These are phyloP conservation scores for Xylaria sp. DNA, from an alignment of 2,329 filamentous ascomycete genomes.

Conservation along the genomic window DNA sequence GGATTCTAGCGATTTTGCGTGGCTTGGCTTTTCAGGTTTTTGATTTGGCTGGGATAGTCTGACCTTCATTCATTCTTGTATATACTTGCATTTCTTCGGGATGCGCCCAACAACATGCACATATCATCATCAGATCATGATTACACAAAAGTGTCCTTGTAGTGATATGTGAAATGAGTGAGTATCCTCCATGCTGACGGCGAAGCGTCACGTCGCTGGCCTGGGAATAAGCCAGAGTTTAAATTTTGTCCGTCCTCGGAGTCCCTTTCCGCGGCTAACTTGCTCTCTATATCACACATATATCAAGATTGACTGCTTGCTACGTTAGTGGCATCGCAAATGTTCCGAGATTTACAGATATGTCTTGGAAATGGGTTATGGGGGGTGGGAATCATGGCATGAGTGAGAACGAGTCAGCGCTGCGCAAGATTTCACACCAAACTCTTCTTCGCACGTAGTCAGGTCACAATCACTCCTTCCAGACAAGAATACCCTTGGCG, in stretches of 20 bases:
- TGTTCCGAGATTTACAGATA: not conserved
- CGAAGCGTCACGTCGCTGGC: not conserved
- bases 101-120: constrained; percentile 28
- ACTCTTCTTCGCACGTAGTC: not conserved
- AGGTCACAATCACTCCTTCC: constrained; percentile 36
- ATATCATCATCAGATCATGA: constrained; percentile 24
- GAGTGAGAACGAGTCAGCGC: not conserved
- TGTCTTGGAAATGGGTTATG: not conserved
- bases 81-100: constrained; percentile 35
- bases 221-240: not conserved
- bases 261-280: not conserved
- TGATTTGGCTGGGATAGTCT: constrained; percentile 3
- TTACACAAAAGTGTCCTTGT: not conserved
- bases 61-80: constrained; percentile 36
- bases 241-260: not conserved
- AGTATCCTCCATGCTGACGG: not conserved
- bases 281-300: not conserved
- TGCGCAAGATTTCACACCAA: not conserved
- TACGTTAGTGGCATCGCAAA: not conserved
- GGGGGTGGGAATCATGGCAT: not conserved
- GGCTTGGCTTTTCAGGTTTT: constrained; percentile 3
- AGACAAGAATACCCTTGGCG: constrained; percentile 51
- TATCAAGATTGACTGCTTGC: not conserved
- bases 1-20: too few species aligned
- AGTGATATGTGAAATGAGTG: not conserved